Percentiles rank a stretch among this genome's conserved stretches.
These are phyloP conservation scores for Elsinoe australis DNA, from an alignment of 2,329 filamentous ascomycete species.

Conservation along the genomic window DNA sequence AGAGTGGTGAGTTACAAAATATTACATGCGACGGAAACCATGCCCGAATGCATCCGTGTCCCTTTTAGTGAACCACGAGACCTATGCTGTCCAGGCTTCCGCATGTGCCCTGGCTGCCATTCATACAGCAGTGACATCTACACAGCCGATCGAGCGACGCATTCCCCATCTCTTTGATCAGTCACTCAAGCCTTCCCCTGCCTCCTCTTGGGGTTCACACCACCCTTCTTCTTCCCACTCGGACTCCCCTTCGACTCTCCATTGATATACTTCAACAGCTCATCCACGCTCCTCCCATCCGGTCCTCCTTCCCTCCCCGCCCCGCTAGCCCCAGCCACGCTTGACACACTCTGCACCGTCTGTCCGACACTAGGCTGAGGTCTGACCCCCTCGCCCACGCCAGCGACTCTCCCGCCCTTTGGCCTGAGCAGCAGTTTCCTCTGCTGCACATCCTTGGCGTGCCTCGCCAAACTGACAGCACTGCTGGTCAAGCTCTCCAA, in stretches of 20 bases:
- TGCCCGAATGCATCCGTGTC: not conserved
- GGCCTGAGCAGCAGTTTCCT: slow-evolving; percentile 36
- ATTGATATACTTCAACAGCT: slow-evolving; percentile 91
- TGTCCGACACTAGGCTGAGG: slow-evolving; percentile 58
- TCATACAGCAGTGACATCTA: too few species aligned
- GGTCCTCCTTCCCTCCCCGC: slow-evolving; percentile 25
- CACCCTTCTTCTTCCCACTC: slow-evolving; percentile 39
- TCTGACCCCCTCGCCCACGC: slow-evolving; percentile 48
- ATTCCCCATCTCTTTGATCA: not conserved
- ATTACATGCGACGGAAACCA: not conserved
- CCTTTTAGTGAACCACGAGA: too few species aligned
- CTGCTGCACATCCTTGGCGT: slow-evolving; percentile 76
- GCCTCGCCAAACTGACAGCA: slow-evolving; percentile 88
- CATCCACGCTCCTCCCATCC: slow-evolving; percentile 71
- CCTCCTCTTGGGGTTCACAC: slow-evolving; percentile 37
- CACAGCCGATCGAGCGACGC: not conserved
- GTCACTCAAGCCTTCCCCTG: slow-evolving; percentile 17
- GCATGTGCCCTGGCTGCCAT: not conserved
- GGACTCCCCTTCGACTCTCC: slow-evolving; percentile 45
- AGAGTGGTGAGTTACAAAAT: not conserved
- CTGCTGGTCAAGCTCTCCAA: slow-evolving; percentile 93
- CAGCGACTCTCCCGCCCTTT: slow-evolving; percentile 24
- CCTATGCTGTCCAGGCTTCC: not conserved
- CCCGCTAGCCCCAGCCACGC: slow-evolving; percentile 13
- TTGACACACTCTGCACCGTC: slow-evolving; percentile 23